phyloP scores from a whole-genome alignment of 2,329 filamentous ascomycete genomes.

The Ascochyta clinopodiicola region DNA sequence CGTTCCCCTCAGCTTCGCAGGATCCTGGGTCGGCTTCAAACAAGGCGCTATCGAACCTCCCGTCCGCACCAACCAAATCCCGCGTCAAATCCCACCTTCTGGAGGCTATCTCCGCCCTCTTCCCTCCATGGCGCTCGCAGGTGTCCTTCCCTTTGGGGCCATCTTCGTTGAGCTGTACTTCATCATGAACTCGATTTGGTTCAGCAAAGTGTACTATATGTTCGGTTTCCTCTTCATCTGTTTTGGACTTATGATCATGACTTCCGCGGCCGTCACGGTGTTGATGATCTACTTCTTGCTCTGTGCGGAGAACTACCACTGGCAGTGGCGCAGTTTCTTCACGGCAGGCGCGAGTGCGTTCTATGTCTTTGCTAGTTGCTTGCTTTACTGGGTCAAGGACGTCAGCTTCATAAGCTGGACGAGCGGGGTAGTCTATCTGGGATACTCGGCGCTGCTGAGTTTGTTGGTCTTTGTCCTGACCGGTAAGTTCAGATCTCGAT shows the following conservation, averaged over 20 bases:
- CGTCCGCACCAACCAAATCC: slow-evolving; percentile 96
- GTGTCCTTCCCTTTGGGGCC: slow-evolving; percentile 90
- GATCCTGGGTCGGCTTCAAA: slow-evolving; percentile 93
- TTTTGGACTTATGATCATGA: slow-evolving; percentile 97
- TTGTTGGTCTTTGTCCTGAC: slow-evolving; percentile 93
- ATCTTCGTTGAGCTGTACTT: slow-evolving; percentile 99
- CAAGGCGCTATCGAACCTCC: slow-evolving; percentile 72
- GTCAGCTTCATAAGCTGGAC: slow-evolving; percentile 84
- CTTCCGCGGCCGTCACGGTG: slow-evolving; percentile 88
- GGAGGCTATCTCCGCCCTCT: slow-evolving; percentile 83
- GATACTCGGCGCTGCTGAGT: slow-evolving; percentile 88
- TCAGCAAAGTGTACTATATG: slow-evolving; percentile 99
- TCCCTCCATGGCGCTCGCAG: slow-evolving; percentile 90
- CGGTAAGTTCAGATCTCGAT: slow-evolving; percentile 64
- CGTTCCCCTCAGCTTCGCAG: slow-evolving; percentile 85
- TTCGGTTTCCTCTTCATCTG: slow-evolving; percentile 98
- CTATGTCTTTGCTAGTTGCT: slow-evolving; percentile 90
- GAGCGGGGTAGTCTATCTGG: slow-evolving; percentile 88
- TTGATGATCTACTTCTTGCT: slow-evolving; percentile 96
- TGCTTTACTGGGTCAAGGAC: slow-evolving; percentile 90
- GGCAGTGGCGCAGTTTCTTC: slow-evolving; percentile 96
- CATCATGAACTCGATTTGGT: slow-evolving; percentile 99
- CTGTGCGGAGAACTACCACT: slow-evolving; percentile 96
- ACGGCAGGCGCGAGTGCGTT: slow-evolving; percentile 87
- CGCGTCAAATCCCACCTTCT: slow-evolving; percentile 88